phyloP scores from a whole-genome alignment of 2,329 filamentous ascomycete genomes.

The Thelonectria olida region DNA sequence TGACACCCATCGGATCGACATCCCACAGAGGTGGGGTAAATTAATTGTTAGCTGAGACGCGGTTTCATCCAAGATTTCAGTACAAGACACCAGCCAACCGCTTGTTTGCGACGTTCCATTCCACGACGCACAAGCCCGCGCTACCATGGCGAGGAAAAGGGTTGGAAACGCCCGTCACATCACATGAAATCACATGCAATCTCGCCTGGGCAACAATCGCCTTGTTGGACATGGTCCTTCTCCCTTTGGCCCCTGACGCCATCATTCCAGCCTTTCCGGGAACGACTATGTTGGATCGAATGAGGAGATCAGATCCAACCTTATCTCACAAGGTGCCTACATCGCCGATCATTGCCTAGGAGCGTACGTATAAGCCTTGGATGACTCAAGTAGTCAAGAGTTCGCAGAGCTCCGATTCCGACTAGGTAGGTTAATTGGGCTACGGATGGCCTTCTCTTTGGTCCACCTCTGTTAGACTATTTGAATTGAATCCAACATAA shows the following conservation, averaged over 20 bases:
- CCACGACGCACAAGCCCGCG: not conserved
- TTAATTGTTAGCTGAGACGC: conserved; percentile 18
- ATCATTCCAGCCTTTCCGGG: not conserved
- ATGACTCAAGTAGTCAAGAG: too few species aligned
- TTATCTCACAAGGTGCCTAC: not conserved
- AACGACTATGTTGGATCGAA: not conserved
- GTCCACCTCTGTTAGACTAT: too few species aligned
- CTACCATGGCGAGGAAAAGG: not conserved
- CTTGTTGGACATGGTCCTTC: not conserved
- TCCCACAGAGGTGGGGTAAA: conserved; percentile 19
- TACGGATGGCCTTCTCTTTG: too few species aligned
- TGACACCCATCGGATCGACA: conserved; percentile 14
- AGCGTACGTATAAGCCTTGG: not conserved
- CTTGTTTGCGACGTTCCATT: not conserved
- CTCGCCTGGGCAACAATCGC: not conserved
- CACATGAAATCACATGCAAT: not conserved
- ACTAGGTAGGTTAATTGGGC: too few species aligned
- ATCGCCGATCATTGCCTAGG: not conserved
- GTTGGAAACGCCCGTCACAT: not conserved
- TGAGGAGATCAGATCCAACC: conserved; percentile 8
- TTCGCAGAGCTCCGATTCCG: too few species aligned
- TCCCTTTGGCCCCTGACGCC: not conserved
- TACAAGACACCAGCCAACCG: conserved; percentile 11
- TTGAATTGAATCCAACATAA: too few species aligned
- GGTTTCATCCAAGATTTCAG: conserved; percentile 17